Base-by-base conservation (phyloP, 1,139 yeast species). In the Yamadazyma blattariae region DNA sequence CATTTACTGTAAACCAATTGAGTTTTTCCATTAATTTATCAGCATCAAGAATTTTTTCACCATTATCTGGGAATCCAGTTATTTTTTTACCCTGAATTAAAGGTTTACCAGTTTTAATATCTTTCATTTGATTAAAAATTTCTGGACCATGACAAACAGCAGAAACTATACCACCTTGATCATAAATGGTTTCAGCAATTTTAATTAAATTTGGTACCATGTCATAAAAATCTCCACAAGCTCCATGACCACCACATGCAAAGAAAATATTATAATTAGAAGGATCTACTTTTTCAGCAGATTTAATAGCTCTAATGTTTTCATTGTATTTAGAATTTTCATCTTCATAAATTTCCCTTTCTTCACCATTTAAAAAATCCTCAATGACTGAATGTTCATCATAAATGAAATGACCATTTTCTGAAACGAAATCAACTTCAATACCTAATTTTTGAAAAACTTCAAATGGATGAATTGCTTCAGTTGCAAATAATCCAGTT, bases 81-180 rank as follows among this genome's bases (percentile, higher is more conserved):
- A 74, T 63, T 23, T 61, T 64, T 54, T 71, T 76, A 35, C 79
- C 82, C 44, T 71, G 57, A 41, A 73, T 61, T 35, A 80, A 48
- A 9, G 62, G 57, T 34, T 66, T 59, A 15, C 17, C 17, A 23
- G 69, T 62, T 15, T 52, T 43, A 30, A 57, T 48, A 43, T 71
- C 73, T 27, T 52, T 60, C 44, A 78, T 56, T 32, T 66, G 64
- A 24, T 64, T 70, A 38, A 80, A 72, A 41, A 78, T 65, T 27
- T 71, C 68, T 10, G 85, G 82, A 3, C 85, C 87, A 46, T 80
- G 86, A 56, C 87, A 79, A 15, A 80, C 84, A 12, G 84, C 82
- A 30, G 78, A 54, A 21, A 79, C 72, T 27, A 76, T 67, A 32
- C 83, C 83, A 23, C 74, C 74, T 21, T 67, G 58, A 29, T 57